These are phyloP conservation scores for Penicillium sp. DNA, from an alignment of 2,329 filamentous ascomycete genomes.

Conservation along the genomic window DNA sequence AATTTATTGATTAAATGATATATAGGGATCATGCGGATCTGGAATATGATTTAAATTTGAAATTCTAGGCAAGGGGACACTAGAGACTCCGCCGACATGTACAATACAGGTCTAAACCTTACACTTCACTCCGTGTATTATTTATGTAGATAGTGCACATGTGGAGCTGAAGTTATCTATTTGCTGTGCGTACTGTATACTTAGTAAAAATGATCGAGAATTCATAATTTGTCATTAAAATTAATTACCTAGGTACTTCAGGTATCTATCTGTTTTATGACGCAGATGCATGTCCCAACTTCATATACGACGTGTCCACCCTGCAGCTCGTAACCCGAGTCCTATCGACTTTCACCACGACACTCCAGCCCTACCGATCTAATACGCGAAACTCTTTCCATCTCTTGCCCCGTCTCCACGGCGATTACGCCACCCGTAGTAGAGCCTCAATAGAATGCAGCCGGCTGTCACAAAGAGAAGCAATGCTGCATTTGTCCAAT, in stretches of 20 bases:
- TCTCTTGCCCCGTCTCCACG: conserved; percentile 20
- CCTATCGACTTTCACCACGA: conserved; percentile 1
- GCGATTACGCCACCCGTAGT: conserved; percentile 54
- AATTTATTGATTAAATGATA: background rate
- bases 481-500: conserved; percentile 65
- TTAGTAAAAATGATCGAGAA: background rate
- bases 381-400: conserved; percentile 32
- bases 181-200: background rate
- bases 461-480: conserved; percentile 60
- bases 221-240: background rate
- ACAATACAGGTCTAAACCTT: background rate
- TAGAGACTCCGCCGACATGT: background rate
- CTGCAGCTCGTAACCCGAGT: background rate
- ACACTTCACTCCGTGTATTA: background rate
- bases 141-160: background rate
- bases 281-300: background rate
- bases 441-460: conserved; percentile 55
- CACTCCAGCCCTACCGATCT: conserved; percentile 4
- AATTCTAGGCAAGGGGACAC: background rate
- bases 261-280: background rate
- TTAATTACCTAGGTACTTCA: background rate
- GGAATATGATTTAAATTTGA: background rate
- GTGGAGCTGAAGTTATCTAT: background rate
- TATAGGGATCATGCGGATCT: background rate
- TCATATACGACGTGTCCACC: background rate